phyloP scores from a whole-genome alignment of 2,329 filamentous ascomycete genomes.

The Emmonsiellopsis sp. region DNA sequence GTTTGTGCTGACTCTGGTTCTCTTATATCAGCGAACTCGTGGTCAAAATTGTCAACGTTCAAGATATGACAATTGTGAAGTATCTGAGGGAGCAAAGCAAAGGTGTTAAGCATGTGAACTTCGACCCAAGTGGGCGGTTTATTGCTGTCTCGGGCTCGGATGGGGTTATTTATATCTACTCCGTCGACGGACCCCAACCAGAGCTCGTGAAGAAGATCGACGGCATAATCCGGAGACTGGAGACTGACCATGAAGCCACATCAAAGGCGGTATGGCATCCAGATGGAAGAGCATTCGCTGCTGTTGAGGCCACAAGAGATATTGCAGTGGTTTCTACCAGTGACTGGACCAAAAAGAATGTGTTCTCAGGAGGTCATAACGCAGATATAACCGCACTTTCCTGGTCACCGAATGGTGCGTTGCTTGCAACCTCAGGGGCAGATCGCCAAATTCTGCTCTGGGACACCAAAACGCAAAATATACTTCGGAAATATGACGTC shows the following conservation, averaged over 20 bases:
- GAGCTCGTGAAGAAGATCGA: constrained; percentile 76
- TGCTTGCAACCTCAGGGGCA: constrained; percentile 58
- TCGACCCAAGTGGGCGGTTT: constrained; percentile 68
- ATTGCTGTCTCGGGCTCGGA: constrained; percentile 79
- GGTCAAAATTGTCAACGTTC: constrained; percentile 77
- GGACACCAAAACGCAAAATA: constrained; percentile 79
- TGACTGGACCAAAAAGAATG: constrained; percentile 79
- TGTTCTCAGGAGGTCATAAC: constrained; percentile 69
- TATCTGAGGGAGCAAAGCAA: constrained; percentile 75
- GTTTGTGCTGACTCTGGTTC: neutral
- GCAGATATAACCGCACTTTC: constrained; percentile 76
- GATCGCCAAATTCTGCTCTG: constrained; percentile 54
- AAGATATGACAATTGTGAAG: constrained; percentile 66
- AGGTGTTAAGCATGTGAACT: constrained; percentile 83
- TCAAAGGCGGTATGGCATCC: constrained; percentile 82
- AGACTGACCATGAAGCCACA: constrained; percentile 66
- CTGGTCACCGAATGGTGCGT: constrained; percentile 90
- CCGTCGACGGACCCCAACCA: constrained; percentile 65
- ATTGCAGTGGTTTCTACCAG: constrained; percentile 78
- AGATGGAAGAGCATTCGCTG: constrained; percentile 82
- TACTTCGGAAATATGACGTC: constrained; percentile 69
- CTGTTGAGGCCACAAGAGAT: constrained; percentile 70
- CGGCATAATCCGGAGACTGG: constrained; percentile 69
- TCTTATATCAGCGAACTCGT: constrained; percentile 56
- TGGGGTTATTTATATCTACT: constrained; percentile 84